Percentiles rank a stretch among this genome's conserved stretches.
Evolutionary conservation across 352 stramenopile genomes (phyloP).

Genomic region (Aphanomyces euteiches): DNA sequence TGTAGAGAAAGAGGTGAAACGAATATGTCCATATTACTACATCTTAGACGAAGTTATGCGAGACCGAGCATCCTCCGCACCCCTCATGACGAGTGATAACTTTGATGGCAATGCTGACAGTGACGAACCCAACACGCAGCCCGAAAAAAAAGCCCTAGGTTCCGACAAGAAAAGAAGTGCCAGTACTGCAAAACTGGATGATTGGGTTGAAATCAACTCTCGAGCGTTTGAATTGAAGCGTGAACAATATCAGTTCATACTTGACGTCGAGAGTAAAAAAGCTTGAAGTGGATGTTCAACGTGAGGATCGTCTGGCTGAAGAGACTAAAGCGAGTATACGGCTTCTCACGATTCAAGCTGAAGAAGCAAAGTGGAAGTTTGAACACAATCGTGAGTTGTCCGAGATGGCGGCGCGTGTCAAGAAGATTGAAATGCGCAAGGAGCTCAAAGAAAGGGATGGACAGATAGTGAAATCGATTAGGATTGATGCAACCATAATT

Average conservation of each 20-base stretch:
- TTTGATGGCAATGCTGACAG: neutral
- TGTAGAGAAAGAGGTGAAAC: neutral
- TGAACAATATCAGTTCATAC: neutral
- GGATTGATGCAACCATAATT: conserved; percentile 29
- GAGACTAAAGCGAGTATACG: neutral
- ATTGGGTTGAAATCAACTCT: neutral
- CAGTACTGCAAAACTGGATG: neutral
- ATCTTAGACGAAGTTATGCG: conserved; percentile 27
- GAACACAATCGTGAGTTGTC: neutral
- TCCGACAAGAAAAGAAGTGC: conserved; percentile 6
- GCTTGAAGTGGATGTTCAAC: neutral
- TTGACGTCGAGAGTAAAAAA: neutral
- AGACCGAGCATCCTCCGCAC: conserved; percentile 21
- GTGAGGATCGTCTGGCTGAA: neutral
- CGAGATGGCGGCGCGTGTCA: neutral
- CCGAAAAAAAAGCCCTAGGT: neutral
- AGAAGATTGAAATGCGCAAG: neutral
- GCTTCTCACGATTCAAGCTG: neutral
- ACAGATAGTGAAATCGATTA: neutral
- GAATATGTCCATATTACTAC: conserved; percentile 31
- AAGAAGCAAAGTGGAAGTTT: conserved; percentile 10
- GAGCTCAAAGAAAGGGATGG: conserved; percentile 12
- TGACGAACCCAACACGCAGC: conserved; percentile 1
- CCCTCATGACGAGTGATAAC: conserved; percentile 27
- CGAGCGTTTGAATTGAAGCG: neutral